A percentile compares a stretch with the other conserved stretches of the same genome.
These are phyloP conservation scores for Colletotrichum cordylinicola DNA, from an alignment of 2,329 filamentous ascomycete genomes.

Conservation along the genomic window DNA sequence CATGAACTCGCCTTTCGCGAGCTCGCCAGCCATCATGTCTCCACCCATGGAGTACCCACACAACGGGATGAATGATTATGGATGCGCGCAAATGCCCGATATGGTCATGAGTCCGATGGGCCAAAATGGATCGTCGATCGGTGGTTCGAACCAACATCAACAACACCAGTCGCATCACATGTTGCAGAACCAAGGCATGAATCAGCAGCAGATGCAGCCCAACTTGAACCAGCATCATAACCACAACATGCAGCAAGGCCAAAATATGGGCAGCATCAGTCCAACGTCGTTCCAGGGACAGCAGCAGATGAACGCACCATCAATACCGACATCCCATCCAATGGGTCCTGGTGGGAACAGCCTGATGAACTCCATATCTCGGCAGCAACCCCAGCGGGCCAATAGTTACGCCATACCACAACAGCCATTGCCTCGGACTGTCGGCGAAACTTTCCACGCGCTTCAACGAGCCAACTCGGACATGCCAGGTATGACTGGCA, in stretches of 20 bases:
- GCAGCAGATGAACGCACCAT: constrained; percentile 21
- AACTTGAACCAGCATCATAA: constrained; percentile 35
- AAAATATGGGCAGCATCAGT: constrained; percentile 19
- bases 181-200: constrained; percentile 27
- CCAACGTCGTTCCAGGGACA: constrained; percentile 12
- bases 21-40: constrained; percentile 60
- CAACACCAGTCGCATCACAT: constrained; percentile 35
- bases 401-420: constrained; percentile 47
- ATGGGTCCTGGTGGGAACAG: constrained; percentile 27
- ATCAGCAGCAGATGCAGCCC: constrained; percentile 35
- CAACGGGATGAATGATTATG: constrained; percentile 45
- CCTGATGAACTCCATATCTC: constrained; percentile 26
- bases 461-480: constrained; percentile 52
- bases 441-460: constrained; percentile 53
- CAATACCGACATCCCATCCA: constrained; percentile 30
- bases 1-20: constrained; percentile 56
- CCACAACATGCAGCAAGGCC: constrained; percentile 31
- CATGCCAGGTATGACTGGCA: constrained; percentile 23
- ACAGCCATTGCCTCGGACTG: constrained; percentile 43
- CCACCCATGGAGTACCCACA: constrained; percentile 54
- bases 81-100: constrained; percentile 52
- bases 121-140: constrained; percentile 30
- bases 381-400: constrained; percentile 40
- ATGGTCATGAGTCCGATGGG: constrained; percentile 59
- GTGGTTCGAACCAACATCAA: constrained; percentile 31